Base-by-base conservation (phyloP, 345 rosid species). In the Gynandropsis gynandra region DNA sequence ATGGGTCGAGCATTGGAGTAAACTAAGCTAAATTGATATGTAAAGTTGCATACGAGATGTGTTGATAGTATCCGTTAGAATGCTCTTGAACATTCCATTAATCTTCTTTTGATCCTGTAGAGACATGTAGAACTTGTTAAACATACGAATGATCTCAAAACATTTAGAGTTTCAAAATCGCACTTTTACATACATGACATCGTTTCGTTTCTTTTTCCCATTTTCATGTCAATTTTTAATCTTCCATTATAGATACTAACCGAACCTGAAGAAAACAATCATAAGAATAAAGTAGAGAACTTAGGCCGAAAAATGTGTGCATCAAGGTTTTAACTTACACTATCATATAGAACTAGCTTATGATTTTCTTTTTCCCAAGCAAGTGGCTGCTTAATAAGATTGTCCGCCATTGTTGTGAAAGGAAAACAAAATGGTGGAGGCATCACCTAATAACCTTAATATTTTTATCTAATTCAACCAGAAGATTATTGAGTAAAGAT, bases 31-130 rank as follows among this genome's bases (percentile, higher is more conserved):
- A n/a, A n/a, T n/a, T n/a, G n/a, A n/a, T n/a, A n/a, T n/a, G n/a
- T n/a, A n/a, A n/a, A n/a, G n/a, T n/a, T n/a, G n/a, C n/a, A n/a
- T n/a, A n/a, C n/a, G n/a, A n/a, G n/a, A n/a, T n/a, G n/a, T n/a
- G n/a, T n/a, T n/a, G n/a, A n/a, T n/a, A n/a, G n/a, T n/a, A n/a
- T n/a, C n/a, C n/a, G n/a, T n/a, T n/a, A n/a, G n/a, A n/a, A n/a
- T n/a, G n/a, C n/a, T n/a, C n/a, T n/a, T n/a, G n/a, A n/a, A n/a
- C n/a, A n/a, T n/a, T n/a, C n/a, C n/a, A n/a, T n/a, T n/a, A 56
- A 84, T 74, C 79, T 87, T 92, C 83, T 92, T 92, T 60, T 87
- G 93, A 74, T 82, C 93, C 96, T 92, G 70, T 41, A 77, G 47
- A n/a, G 15, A 31, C 19, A 12, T n/a, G 13, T 45, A 14, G 13